These are phyloP conservation scores for Hypoxylon crocopeplum DNA, from an alignment of 495 filamentous ascomycete genomes.

Conservation along the genomic window DNA sequence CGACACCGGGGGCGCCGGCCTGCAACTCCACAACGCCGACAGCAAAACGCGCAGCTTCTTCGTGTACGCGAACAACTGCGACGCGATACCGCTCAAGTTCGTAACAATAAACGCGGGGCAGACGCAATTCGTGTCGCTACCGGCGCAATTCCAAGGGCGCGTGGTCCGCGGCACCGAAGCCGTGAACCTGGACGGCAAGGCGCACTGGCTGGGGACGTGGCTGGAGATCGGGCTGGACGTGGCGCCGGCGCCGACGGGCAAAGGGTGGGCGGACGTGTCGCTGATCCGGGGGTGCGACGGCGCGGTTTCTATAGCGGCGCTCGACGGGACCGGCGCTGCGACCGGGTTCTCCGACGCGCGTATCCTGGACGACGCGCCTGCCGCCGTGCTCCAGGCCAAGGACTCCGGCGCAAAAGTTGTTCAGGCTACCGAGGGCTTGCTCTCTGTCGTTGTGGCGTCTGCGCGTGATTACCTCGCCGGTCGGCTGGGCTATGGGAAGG, in stretches of 20 bases:
- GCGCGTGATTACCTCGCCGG: slow-evolving; percentile 21
- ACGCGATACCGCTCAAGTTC: slow-evolving; percentile 34
- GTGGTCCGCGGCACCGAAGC: slow-evolving; percentile 29
- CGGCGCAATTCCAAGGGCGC: slow-evolving; percentile 31
- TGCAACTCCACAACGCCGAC: slow-evolving; percentile 30
- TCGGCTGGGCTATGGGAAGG: slow-evolving; percentile 24
- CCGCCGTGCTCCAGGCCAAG: slow-evolving; percentile 5
- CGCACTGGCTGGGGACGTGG: slow-evolving; percentile 36
- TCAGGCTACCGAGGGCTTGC: slow-evolving; percentile 25
- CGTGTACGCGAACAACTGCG: slow-evolving; percentile 39
- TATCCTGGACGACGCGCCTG: slow-evolving; percentile 26
- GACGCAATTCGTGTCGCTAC: slow-evolving; percentile 31
- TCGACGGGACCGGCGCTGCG: slow-evolving; percentile 17
- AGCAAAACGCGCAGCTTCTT: slow-evolving; percentile 29
- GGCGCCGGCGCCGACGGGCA: too few species aligned
- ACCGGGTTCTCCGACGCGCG: slow-evolving; percentile 22
- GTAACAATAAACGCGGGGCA: slow-evolving; percentile 22
- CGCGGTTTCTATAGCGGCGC: slow-evolving; percentile 18
- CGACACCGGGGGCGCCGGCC: slow-evolving; percentile 24
- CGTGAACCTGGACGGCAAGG: slow-evolving; percentile 24
- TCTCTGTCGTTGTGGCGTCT: slow-evolving; percentile 3
- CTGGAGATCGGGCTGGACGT: slow-evolving; percentile 39
- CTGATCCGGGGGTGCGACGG: slow-evolving; percentile 40
- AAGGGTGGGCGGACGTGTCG: slow-evolving; percentile 40
- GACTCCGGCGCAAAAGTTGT: slow-evolving; percentile 21